phyloP scores from a whole-genome alignment of 495 filamentous ascomycete species.

The Podospora didyma region DNA sequence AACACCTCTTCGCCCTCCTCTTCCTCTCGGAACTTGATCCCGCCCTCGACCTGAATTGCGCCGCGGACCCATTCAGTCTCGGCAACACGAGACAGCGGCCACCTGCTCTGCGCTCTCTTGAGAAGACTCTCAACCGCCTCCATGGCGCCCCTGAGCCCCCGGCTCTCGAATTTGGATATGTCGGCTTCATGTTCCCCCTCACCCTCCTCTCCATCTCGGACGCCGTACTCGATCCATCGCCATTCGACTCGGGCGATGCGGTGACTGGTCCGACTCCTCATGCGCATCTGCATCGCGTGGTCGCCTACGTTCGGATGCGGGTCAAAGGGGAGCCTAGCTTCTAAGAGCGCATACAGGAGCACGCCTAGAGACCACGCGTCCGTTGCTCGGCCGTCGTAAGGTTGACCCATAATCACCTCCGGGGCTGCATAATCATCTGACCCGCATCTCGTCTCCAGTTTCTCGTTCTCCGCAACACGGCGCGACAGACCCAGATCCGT shows the following conservation, averaged over 20 bases:
- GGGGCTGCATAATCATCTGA: slow-evolving; percentile 97
- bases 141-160: slow-evolving; percentile 67
- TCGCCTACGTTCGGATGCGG: slow-evolving; percentile 70
- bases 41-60: slow-evolving; percentile 67
- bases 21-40: slow-evolving; percentile 66
- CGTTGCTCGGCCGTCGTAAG: slow-evolving; percentile 88
- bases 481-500: slow-evolving; percentile 91
- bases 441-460: slow-evolving; percentile 85
- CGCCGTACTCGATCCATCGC: slow-evolving; percentile 82
- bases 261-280: slow-evolving; percentile 75
- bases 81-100: slow-evolving; percentile 66
- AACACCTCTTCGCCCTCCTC: slow-evolving; percentile 51
- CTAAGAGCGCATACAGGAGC: slow-evolving; percentile 87
- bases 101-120: slow-evolving; percentile 72
- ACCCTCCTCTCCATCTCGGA: slow-evolving; percentile 58
- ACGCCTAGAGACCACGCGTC: slow-evolving; percentile 97
- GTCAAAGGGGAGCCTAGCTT: slow-evolving; percentile 89
- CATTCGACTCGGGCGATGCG: slow-evolving; percentile 93
- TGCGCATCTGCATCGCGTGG: slow-evolving; percentile 49
- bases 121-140: slow-evolving; percentile 77
- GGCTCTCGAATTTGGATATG: slow-evolving; percentile 47
- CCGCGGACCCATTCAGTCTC: slow-evolving; percentile 70
- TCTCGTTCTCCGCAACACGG: slow-evolving; percentile 70
- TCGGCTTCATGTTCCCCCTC: slow-evolving; percentile 46
- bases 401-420: slow-evolving; percentile 90